Conservation (phyloP, 306 rosid species). For the Quercus dentata region DNA sequence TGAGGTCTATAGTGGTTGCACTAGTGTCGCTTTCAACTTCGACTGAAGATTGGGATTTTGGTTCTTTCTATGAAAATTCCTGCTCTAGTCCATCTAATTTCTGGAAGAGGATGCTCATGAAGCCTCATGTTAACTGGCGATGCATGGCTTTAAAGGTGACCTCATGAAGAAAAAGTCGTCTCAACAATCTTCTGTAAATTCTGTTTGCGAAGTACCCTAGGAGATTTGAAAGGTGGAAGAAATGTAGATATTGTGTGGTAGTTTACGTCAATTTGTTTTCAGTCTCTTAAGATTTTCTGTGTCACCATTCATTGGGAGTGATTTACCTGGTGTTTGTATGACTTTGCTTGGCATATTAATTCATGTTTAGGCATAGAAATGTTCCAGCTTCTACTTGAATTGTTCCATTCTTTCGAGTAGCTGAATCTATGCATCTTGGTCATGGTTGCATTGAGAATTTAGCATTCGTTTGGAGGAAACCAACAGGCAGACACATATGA, state of each 20-base stretch:
- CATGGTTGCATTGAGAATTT: too few species aligned
- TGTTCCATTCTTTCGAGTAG: too few species aligned
- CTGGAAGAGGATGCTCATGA: constrained; percentile 44
- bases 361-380: neutral
- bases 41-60: constrained; percentile 61
- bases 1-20: constrained; percentile 73
- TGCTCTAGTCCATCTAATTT: constrained; percentile 40
- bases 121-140: neutral
- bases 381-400: neutral
- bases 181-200: neutral
- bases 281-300: neutral
- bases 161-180: constrained; percentile 1
- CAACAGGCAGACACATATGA: too few species aligned
- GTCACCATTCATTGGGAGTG: neutral
- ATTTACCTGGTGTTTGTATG: neutral
- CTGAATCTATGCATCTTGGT: too few species aligned
- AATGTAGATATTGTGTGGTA: too few species aligned
- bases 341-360: neutral
- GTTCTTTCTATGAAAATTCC: constrained; percentile 54
- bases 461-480: too few species aligned
- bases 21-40: constrained; percentile 64
- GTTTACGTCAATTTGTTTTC: neutral
- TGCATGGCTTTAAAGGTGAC: neutral
- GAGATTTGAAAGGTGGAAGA: neutral
- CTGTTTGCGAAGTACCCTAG: neutral